These are phyloP conservation scores for Dalbergia cochinchinensis DNA, from an alignment of 306 rosid genomes.

Conservation along the genomic window DNA sequence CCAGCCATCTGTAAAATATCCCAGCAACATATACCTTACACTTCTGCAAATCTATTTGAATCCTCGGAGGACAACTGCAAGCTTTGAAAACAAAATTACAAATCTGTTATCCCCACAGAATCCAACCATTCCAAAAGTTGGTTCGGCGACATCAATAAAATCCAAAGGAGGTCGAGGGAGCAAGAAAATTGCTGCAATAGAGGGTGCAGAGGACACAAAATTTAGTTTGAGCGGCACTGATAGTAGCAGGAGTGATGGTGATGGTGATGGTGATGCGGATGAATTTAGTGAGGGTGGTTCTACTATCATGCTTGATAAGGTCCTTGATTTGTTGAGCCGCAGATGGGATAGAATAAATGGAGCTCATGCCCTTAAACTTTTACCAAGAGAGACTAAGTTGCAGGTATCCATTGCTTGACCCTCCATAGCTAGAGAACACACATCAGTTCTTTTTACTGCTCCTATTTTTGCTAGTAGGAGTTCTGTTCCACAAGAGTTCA, in stretches of 20 bases:
- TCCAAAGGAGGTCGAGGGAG: constrained; percentile 71
- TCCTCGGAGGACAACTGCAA: constrained; percentile 78
- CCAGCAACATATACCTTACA: constrained; percentile 85
- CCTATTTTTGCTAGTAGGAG: constrained; percentile 25
- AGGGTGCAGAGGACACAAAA: constrained; percentile 88
- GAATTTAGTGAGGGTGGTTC: constrained; percentile 73
- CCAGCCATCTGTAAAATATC: constrained; percentile 70
- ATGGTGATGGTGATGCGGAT: constrained; percentile 88
- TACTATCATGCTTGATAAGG: constrained; percentile 86
- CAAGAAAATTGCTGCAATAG: constrained; percentile 92
- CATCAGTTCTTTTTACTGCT: constrained; percentile 16
- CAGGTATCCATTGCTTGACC: constrained; percentile 68
- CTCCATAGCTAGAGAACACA: constrained; percentile 18
- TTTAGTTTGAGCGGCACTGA: constrained; percentile 77
- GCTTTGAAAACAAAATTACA: constrained; percentile 82
- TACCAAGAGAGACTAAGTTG: constrained; percentile 91
- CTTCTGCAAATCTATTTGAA: constrained; percentile 93
- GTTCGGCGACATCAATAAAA: constrained; percentile 59
- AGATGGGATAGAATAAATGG: constrained; percentile 96
- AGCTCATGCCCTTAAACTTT: constrained; percentile 94
- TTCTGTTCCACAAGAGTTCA: not conserved
- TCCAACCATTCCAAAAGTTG: constrained; percentile 60
- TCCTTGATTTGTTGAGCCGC: constrained; percentile 88
- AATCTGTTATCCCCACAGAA: constrained; percentile 71
- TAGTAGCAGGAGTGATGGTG: constrained; percentile 91